Evolutionary conservation across 1,284 basidiomycete genomes (phyloP), one percentile per base, ranked within the genome.

Genomic region (Apiotrichum montevideense): DNA sequence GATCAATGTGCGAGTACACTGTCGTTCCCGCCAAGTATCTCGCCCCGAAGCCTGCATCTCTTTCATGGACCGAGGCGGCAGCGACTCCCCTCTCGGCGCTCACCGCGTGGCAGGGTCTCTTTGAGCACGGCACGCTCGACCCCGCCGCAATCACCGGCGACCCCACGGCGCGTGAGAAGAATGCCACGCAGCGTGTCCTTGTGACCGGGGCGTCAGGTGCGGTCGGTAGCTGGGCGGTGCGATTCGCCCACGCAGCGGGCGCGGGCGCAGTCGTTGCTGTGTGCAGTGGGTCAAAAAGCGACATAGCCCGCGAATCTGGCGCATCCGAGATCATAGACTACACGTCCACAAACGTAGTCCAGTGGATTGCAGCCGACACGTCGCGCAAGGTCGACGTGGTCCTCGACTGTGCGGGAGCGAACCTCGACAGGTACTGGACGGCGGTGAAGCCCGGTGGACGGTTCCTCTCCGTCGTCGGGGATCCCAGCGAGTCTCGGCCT

Each of bases 81-180:
- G 59, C 54, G 3, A 61, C 56, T 9, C 56, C 59, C 6, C 56
- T 61, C 15, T 55, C 54, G 13, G 11, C 41, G 0, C 47, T 61
- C 11, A 61, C 59, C 3, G 59, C 56, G 11, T 61, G 55, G 54
- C 56, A 61, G 41, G 59, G 54, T 5, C 13, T 61, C 6, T 57
- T 57, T 15, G 45, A 49, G 34, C 59, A 58, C 11, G 56, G 54
- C 35, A 35, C n/a, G 4, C 51, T 61, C 44, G 51, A 55, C 29
- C 13, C 52, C 9, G 42, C 40, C 2, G 51, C 49, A 1, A 35
- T 57, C 4, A 29, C 8, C 3, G 29, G 10, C 7, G 45, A 2
- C 45, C 7, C 21, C 5, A 29, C 37, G 6, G 42, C 42, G 0
- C 43, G 34, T 37, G 21, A 13, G 35, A 51, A 37, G 35, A 55